Evolutionary conservation across 257 asterid genomes (phyloP), one percentile per base, ranked within the genome.

Genomic region (Primulina tabacum): DNA sequence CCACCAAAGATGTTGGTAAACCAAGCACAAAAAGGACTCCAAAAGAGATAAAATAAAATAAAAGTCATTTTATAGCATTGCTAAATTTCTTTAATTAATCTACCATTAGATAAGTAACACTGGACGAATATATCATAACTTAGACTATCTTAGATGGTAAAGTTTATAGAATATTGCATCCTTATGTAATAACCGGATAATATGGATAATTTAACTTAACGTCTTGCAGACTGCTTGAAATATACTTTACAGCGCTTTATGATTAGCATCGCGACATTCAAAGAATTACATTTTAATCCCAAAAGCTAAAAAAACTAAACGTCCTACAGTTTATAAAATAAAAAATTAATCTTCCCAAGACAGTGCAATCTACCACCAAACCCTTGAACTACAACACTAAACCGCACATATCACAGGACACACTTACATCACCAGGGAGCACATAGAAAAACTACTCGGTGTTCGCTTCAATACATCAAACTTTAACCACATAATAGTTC

Each of bases 341-440:
- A 7, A 12, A 43, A 43, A 43, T 43, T 14, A 43, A 43, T 43
- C 18, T 43, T 43, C 55, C 55, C n/a, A 14, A 43, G 55, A n/a
- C 55, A 12, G 18, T 43, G 18, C 18, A 43, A 43, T 43, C 18
- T 43, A 12, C 7, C 5, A 43, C n/a, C 55, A 10, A 38, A 38
- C 50, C 43, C 17, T 38, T 38, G 17, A 43, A 7, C 55, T 43
- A 14, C 55, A 43, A 43, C 55, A 43, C 55, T 33, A 32, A 10
- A 29, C 33, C 28, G 32, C 17, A 67, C 20, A 33, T n/a, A 20
- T 68, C 33, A 58, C 53, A 69, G 29, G 37, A 69, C 35, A 38
- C 65, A 35, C 40, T 59, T 33, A 34, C 65, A 52, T 34, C 53
- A 20, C 9, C 50, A 50, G 26, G 18, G 21, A 7, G 20, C 21